A percentile compares a stretch with the other conserved stretches of the same genome.
Evolutionary conservation across 495 filamentous ascomycete species (phyloP).

Genomic region (Wilcoxina mikolae): DNA sequence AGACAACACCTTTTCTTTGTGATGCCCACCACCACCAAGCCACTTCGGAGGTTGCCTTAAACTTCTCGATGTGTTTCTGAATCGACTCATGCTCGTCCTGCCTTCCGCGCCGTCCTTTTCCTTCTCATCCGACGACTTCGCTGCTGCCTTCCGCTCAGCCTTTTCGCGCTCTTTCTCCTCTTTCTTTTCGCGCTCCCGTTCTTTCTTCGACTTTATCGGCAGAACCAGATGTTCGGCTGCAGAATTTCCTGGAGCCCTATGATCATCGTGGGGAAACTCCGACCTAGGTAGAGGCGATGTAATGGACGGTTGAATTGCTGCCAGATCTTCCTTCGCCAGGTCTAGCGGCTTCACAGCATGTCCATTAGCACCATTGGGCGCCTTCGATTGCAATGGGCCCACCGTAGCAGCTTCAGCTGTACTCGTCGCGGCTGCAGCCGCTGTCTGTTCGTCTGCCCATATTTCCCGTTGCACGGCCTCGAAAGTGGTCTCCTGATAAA

Average conservation of each 20-base stretch:
- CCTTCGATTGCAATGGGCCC: constrained; percentile 15
- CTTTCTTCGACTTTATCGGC: constrained; percentile 25
- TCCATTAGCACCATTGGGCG: constrained; percentile 20
- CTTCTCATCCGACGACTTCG: constrained; percentile 1
- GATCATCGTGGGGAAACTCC: constrained; percentile 18
- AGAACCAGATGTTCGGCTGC: constrained; percentile 17
- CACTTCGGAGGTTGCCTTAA: constrained; percentile 22
- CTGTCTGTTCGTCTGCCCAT: constrained; percentile 51
- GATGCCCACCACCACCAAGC: constrained; percentile 21
- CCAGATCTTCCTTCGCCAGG: constrained; percentile 7
- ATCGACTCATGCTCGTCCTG: constrained; percentile 16
- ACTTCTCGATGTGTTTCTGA: constrained; percentile 21
- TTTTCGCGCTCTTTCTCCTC: constrained; percentile 41
- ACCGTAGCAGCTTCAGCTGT: constrained; percentile 39
- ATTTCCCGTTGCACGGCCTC: constrained; percentile 62
- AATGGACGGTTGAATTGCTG: constrained; percentile 16
- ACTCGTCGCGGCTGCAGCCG: constrained; percentile 46
- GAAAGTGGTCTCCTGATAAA: constrained; percentile 91
- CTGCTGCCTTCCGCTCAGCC: constrained; percentile 18
- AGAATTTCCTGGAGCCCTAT: constrained; percentile 25
- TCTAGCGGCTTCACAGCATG: constrained; percentile 1
- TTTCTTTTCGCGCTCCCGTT: constrained; percentile 36
- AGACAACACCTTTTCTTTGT: constrained; percentile 37
- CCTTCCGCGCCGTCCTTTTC: constrained; percentile 12
- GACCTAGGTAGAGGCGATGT: constrained; percentile 9